Conservation (phyloP, 164 flowering plant genomes). For the Nelumbo lutea region DNA sequence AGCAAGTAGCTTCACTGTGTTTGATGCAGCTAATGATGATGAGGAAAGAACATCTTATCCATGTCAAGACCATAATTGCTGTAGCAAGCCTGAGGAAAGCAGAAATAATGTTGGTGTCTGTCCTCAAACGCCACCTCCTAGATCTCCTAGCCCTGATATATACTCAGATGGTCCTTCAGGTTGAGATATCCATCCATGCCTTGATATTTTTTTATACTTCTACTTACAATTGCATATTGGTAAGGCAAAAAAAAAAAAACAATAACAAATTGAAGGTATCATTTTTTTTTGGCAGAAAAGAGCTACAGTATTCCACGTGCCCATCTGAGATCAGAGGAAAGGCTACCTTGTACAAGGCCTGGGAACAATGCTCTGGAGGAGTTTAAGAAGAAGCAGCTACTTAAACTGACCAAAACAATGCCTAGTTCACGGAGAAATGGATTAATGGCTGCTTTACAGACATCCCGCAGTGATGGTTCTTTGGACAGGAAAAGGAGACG, state of each 20-base stretch:
- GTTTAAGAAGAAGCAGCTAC: slow-evolving; percentile 33
- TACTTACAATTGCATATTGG: background rate
- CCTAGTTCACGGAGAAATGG: slow-evolving; percentile 31
- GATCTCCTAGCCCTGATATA: slow-evolving; percentile 45
- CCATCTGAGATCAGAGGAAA: slow-evolving; percentile 22
- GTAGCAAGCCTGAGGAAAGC: slow-evolving; percentile 1
- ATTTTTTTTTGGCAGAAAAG: slow-evolving; percentile 19
- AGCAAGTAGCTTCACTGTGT: background rate
- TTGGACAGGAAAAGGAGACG: slow-evolving; percentile 22
- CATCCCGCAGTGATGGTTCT: slow-evolving; percentile 27
- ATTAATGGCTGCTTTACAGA: slow-evolving; percentile 31
- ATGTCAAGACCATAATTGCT: slow-evolving; percentile 1
- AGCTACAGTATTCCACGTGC: slow-evolving; percentile 22
- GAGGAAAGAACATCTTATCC: slow-evolving; percentile 1
- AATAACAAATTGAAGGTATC: background rate
- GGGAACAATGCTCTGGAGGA: slow-evolving; percentile 24
- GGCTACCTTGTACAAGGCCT: slow-evolving; percentile 16
- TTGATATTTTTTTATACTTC: background rate
- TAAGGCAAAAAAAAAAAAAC: background rate
- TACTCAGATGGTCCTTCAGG: slow-evolving; percentile 35
- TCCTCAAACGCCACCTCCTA: slow-evolving; percentile 30
- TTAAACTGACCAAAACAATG: slow-evolving; percentile 34
- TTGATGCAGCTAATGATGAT: slow-evolving; percentile 1
- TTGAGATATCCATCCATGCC: slow-evolving; percentile 19
- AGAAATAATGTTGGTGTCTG: background rate